These are phyloP conservation scores for Gossypium gossypioides DNA, from an alignment of 441 rosid genomes.

Conservation along the genomic window DNA sequence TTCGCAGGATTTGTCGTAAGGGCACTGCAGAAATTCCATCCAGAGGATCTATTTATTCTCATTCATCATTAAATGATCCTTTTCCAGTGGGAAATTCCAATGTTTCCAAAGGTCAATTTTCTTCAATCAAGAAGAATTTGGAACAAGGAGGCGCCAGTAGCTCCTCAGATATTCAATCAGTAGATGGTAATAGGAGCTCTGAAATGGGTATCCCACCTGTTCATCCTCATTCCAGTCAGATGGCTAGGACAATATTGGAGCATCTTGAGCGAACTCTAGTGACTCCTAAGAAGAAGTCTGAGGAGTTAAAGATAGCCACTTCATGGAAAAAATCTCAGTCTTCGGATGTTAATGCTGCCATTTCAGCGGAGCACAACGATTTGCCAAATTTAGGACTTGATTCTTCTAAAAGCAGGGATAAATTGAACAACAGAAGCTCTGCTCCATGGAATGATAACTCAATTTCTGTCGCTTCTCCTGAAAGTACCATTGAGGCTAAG, in stretches of 20 bases:
- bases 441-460: slow-evolving; percentile 27
- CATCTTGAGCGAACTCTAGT: slow-evolving; percentile 58
- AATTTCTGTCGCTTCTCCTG: slow-evolving; percentile 23
- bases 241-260: slow-evolving; percentile 68
- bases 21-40: slow-evolving; percentile 25
- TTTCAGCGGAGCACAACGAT: slow-evolving; percentile 21
- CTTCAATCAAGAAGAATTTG: slow-evolving; percentile 29
- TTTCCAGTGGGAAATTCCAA: slow-evolving; percentile 29
- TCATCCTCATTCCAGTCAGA: slow-evolving; percentile 66
- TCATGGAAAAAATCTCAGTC: slow-evolving; percentile 38
- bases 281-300: slow-evolving; percentile 57
- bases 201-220: slow-evolving; percentile 39
- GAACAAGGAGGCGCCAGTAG: slow-evolving; percentile 36
- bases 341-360: slow-evolving; percentile 23
- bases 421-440: slow-evolving; percentile 22
- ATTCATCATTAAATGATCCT: slow-evolving; percentile 25
- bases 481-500: slow-evolving; percentile 19
- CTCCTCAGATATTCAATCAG: slow-evolving; percentile 27
- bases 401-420: slow-evolving; percentile 22
- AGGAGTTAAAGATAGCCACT: slow-evolving; percentile 64
- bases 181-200: slow-evolving; percentile 27
- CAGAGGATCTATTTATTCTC: slow-evolving; percentile 33
- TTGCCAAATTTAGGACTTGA: slow-evolving; percentile 20
- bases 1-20: slow-evolving; percentile 40
- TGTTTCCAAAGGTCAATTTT: slow-evolving; percentile 22